Conservation (phyloP, 345 rosid species). For the Aethionema arabicum region DNA sequence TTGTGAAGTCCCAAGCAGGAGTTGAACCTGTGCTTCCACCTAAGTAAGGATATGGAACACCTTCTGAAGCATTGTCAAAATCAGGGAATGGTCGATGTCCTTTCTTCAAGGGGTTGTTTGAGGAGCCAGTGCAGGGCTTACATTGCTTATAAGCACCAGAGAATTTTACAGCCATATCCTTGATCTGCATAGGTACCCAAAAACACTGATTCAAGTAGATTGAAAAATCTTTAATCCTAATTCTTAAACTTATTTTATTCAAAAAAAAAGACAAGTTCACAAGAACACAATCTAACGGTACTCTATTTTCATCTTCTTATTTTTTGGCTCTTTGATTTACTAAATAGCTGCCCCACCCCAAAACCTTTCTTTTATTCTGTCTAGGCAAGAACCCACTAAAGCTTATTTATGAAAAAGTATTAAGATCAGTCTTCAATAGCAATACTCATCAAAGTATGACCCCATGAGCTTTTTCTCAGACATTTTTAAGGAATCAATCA, state of each 20-base stretch:
- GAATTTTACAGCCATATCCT: constrained; percentile 86
- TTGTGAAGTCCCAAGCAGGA: constrained; percentile 93
- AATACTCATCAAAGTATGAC: constrained; percentile 29
- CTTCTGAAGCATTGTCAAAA: constrained; percentile 73
- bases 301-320: constrained; percentile 8
- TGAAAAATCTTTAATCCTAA: background rate
- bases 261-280: background rate
- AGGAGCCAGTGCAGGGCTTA: constrained; percentile 80
- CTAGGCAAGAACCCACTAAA: constrained; percentile 38
- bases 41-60: constrained; percentile 67
- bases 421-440: constrained; percentile 29
- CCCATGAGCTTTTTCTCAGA: background rate
- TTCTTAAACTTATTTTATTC: background rate
- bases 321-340: constrained; percentile 13
- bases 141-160: constrained; percentile 83
- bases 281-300: constrained; percentile 24
- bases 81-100: constrained; percentile 63
- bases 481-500: background rate
- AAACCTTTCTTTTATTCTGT: constrained; percentile 18
- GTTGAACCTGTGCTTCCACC: constrained; percentile 84
- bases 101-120: constrained; percentile 65
- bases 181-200: constrained; percentile 54
- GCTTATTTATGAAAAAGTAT: constrained; percentile 10
- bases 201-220: background rate
- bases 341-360: constrained; percentile 22